Evolutionary conservation across 306 rosid species (phyloP).

Genomic region (Lathyrus aphaca): DNA sequence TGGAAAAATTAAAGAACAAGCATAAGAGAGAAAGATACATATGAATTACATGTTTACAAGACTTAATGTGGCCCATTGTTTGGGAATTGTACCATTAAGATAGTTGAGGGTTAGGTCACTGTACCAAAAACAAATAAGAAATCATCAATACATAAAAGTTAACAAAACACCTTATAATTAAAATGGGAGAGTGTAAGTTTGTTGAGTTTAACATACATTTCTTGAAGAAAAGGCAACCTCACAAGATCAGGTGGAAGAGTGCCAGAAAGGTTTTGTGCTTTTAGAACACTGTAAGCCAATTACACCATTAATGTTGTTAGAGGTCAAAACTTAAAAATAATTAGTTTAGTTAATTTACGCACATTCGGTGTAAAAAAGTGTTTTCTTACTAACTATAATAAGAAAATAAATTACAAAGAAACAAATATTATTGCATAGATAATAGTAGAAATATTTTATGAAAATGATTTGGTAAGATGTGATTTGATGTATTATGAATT

Average conservation of each 20-base stretch:
- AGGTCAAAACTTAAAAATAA: background rate
- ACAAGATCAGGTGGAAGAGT: slow-evolving; percentile 48
- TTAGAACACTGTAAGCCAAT: slow-evolving; percentile 39
- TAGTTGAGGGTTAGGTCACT: slow-evolving; percentile 62
- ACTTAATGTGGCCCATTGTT: slow-evolving; percentile 48
- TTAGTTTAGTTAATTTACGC: no score
- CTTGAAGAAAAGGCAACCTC: slow-evolving; percentile 49
- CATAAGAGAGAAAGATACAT: slow-evolving; percentile 3
- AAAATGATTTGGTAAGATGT: no score
- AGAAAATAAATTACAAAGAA: no score
- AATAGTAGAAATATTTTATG: no score
- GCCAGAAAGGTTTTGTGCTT: slow-evolving; percentile 51
- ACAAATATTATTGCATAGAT: no score
- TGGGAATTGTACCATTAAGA: slow-evolving; percentile 66
- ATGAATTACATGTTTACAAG: slow-evolving; percentile 53
- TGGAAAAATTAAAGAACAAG: background rate
- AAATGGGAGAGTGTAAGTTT: slow-evolving; percentile 22
- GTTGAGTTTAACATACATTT: slow-evolving; percentile 46
- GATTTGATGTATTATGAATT: no score
- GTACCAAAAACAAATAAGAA: slow-evolving; percentile 22
- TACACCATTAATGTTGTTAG: background rate
- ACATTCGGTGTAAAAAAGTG: no score
- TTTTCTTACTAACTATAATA: no score
- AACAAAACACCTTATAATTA: background rate
- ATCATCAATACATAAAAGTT: background rate